Conservation (phyloP, 169 alveolate species). For the Babesia ovata region DNA sequence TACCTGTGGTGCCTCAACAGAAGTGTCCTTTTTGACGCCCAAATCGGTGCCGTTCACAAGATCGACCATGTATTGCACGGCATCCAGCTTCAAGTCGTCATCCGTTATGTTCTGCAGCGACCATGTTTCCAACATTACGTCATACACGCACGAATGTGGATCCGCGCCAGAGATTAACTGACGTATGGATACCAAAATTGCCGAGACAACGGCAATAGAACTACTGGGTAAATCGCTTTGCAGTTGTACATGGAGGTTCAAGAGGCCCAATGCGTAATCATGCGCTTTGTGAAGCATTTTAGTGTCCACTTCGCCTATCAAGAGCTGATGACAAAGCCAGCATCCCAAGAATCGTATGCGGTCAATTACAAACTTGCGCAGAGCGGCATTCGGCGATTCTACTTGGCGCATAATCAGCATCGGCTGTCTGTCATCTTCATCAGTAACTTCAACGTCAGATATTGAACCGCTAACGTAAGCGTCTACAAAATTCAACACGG, state of each 20-base stretch:
- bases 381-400: slow-evolving; percentile 18
- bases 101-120: background rate
- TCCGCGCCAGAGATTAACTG: background rate
- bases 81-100: slow-evolving; percentile 9
- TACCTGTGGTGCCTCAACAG: background rate
- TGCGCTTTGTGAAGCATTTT: slow-evolving; percentile 12
- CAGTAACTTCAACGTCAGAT: background rate
- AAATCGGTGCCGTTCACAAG: slow-evolving; percentile 8
- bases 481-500: slow-evolving; percentile 4
- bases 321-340: slow-evolving; percentile 31
- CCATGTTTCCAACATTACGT: slow-evolving; percentile 41
- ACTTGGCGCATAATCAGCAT: background rate
- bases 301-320: slow-evolving; percentile 7
- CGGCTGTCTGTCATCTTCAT: background rate
- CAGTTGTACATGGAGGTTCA: slow-evolving; percentile 25
- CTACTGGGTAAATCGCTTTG: slow-evolving; percentile 32
- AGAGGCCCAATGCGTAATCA: slow-evolving; percentile 26
- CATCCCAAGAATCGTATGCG: slow-evolving; percentile 26
- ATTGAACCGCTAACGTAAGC: background rate
- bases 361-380: slow-evolving; percentile 2
- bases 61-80: slow-evolving; percentile 7
- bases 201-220: background rate
- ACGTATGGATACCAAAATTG: slow-evolving; percentile 29
- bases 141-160: slow-evolving; percentile 4
- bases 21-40: background rate